A percentile compares a stretch with the other conserved stretches of the same genome.
Evolutionary conservation across 495 filamentous ascomycete genomes (phyloP).

Genomic region (Daldinia concentrica): DNA sequence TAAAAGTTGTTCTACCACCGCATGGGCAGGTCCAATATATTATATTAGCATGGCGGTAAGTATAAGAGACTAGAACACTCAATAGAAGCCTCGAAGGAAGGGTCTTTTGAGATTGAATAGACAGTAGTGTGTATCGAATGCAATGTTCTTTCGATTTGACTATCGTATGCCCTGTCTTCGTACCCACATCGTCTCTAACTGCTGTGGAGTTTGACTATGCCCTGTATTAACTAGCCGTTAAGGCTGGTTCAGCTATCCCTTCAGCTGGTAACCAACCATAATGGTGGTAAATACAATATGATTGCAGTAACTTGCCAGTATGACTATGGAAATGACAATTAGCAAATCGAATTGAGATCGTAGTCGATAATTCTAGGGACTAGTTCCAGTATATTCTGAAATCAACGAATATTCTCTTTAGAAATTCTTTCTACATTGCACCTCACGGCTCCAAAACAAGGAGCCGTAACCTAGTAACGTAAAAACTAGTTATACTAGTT

Average conservation of each 20-base stretch:
- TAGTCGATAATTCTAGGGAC: neutral
- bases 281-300: neutral
- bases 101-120: constrained; percentile 27
- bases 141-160: constrained; percentile 38
- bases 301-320: neutral
- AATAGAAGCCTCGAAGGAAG: constrained; percentile 21
- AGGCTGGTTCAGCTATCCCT: constrained; percentile 28
- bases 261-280: constrained; percentile 1
- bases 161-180: constrained; percentile 33
- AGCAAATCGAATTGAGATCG: neutral
- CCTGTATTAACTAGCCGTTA: constrained; percentile 4
- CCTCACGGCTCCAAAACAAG: too few relatives aligned
- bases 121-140: constrained; percentile 6
- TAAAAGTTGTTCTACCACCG: neutral
- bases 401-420: neutral
- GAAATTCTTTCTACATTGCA: too few relatives aligned
- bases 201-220: neutral
- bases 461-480: neutral
- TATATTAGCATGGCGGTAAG: constrained; percentile 18
- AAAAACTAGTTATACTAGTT: too few relatives aligned
- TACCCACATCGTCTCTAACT: constrained; percentile 12
- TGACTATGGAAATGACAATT: neutral
- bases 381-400: neutral
- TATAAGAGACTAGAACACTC: constrained; percentile 1
- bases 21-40: constrained; percentile 3